phyloP scores from a whole-genome alignment of 2,329 filamentous ascomycete species.

The Plenodomus tracheiphilus region DNA sequence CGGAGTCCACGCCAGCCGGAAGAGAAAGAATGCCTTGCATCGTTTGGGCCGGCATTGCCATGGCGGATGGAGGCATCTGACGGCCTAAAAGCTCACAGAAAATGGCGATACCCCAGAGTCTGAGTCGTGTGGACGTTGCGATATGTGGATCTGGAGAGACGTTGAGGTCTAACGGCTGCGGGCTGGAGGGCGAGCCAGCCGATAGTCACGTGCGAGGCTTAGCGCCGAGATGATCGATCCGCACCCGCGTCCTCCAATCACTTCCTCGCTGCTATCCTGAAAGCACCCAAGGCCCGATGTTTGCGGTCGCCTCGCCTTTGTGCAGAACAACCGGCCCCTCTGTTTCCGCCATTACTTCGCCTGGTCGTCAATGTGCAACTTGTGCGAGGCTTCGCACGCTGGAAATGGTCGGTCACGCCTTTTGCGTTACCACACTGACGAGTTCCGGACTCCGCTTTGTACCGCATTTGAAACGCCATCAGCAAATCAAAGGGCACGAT shows the following conservation, averaged over 20 bases:
- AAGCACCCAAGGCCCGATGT: slow-evolving; percentile 3
- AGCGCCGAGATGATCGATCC: slow-evolving; percentile 1
- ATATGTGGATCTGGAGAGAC: slow-evolving; percentile 27
- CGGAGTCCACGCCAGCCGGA: slow-evolving; percentile 38
- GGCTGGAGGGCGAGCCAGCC: slow-evolving; percentile 15
- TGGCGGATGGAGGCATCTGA: slow-evolving; percentile 24
- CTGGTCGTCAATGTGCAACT: background rate
- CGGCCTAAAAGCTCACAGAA: slow-evolving; percentile 4
- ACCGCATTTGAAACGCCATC: slow-evolving; percentile 3
- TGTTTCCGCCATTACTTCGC: background rate
- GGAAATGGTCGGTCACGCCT: slow-evolving; percentile 1
- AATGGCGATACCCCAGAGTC: slow-evolving; percentile 9
- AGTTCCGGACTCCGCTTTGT: slow-evolving; percentile 5
- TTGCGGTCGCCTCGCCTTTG: slow-evolving; percentile 10
- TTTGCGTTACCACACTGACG: slow-evolving; percentile 5
- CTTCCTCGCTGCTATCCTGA: background rate
- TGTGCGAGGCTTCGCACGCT: slow-evolving; percentile 5
- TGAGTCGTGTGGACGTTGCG: slow-evolving; percentile 14
- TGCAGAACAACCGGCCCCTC: background rate
- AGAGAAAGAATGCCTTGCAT: slow-evolving; percentile 26
- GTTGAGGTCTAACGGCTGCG: slow-evolving; percentile 25
- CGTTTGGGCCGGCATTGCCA: slow-evolving; percentile 32
- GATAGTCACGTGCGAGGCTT: slow-evolving; percentile 13
- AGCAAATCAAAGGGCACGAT: slow-evolving; percentile 2
- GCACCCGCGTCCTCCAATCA: slow-evolving; percentile 8